These are phyloP conservation scores for Cyathus striatus DNA, from an alignment of 768 basidiomycete genomes.

Conservation along the genomic window DNA sequence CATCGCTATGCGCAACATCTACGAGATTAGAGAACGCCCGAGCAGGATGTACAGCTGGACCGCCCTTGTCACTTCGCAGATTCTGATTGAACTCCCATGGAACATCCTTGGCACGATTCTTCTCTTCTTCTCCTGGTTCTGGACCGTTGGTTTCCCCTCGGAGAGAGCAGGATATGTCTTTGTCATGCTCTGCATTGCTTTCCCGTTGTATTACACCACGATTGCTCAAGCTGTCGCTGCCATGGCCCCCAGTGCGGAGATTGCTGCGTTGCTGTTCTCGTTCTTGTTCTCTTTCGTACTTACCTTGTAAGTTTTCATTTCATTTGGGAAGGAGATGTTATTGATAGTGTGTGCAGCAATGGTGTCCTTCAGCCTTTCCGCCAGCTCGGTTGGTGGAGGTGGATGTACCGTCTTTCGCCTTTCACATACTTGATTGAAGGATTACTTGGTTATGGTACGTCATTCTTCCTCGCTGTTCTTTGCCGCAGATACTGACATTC, in stretches of 20 bases:
- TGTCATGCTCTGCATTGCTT: conserved; percentile 47
- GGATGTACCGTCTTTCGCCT: conserved; percentile 56
- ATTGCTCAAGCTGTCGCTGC: conserved; percentile 49
- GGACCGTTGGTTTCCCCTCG: conserved; percentile 57
- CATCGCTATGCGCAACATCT: conserved; percentile 52
- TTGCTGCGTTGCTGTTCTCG: conserved; percentile 53
- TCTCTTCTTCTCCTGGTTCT: conserved; percentile 67
- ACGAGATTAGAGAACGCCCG: conserved; percentile 64
- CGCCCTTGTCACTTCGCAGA: conserved; percentile 47
- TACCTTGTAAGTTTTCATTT: conserved; percentile 40
- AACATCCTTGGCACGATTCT: conserved; percentile 53
- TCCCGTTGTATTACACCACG: conserved; percentile 56
- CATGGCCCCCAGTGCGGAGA: conserved; percentile 54
- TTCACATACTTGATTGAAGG: conserved; percentile 49
- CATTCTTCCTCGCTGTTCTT: conserved; percentile 39
- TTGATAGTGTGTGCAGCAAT: conserved; percentile 28
- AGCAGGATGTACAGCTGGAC: conserved; percentile 66
- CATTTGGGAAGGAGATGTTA: not conserved
- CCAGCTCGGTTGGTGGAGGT: conserved; percentile 60
- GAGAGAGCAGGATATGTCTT: conserved; percentile 57
- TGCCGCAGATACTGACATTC: conserved; percentile 19
- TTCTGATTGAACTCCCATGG: conserved; percentile 57
- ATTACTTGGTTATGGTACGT: conserved; percentile 39
- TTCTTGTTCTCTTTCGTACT: conserved; percentile 58
- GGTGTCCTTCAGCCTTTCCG: conserved; percentile 63